These are phyloP conservation scores for Quercus dentata DNA, from an alignment of 306 rosid species.

Conservation along the genomic window DNA sequence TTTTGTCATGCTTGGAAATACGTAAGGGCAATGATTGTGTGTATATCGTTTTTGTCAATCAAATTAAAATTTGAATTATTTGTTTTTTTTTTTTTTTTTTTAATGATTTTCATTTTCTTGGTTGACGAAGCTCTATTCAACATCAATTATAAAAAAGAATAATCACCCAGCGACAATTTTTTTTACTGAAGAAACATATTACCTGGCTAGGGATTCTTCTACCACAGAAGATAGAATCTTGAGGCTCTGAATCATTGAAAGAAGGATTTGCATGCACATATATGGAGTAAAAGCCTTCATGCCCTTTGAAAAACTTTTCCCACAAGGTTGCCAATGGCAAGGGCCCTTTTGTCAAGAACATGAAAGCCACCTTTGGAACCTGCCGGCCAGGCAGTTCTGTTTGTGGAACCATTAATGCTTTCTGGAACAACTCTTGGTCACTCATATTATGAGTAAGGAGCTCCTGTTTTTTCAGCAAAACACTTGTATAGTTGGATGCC, in stretches of 20 bases:
- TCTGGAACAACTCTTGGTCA: conserved; percentile 51
- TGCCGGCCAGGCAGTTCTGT: neutral
- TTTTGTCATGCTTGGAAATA: too few species aligned
- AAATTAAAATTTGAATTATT: too few species aligned
- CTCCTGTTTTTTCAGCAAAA: conserved; percentile 11
- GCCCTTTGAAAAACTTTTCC: conserved; percentile 57
- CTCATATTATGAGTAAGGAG: conserved; percentile 48
- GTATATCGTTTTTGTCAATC: too few species aligned
- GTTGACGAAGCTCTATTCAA: too few species aligned
- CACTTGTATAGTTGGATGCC: neutral
- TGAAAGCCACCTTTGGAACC: conserved; percentile 57
- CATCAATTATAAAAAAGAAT: neutral
- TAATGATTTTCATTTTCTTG: too few species aligned
- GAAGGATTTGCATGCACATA: conserved; percentile 57
- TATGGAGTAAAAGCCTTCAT: conserved; percentile 42
- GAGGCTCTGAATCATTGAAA: conserved; percentile 33
- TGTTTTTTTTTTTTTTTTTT: too few species aligned
- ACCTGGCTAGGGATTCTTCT: conserved; percentile 65
- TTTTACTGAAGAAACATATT: neutral
- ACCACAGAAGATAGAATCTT: conserved; percentile 51
- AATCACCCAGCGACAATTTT: neutral
- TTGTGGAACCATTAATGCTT: conserved; percentile 32
- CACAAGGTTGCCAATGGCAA: conserved; percentile 46
- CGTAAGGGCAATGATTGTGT: too few species aligned
- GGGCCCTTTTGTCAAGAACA: conserved; percentile 56